Evolutionary conservation across 306 rosid genomes (phyloP), one percentile per base, ranked within the genome.

Genomic region (Castanea sativa): DNA sequence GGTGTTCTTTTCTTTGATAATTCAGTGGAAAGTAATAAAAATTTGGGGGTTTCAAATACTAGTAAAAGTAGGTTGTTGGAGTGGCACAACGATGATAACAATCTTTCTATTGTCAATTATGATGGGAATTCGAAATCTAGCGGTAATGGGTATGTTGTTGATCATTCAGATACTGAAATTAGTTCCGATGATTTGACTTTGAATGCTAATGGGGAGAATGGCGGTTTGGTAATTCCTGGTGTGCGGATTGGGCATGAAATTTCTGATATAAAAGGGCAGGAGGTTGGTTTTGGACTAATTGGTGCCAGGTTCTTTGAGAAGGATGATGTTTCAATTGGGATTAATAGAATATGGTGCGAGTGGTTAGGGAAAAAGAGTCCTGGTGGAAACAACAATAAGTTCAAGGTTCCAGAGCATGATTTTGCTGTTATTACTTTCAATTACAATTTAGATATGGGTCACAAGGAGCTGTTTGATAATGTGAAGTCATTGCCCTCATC

Each of bases 311-410:
- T 92, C 82, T 73, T 30, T 57, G 90, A 90, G 84, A 89, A 87
- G 71, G 88, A 76, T 76, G 73, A 73, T 19, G 32, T 84, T 3
- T 82, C 69, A 25, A 79, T 25, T 83, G 91, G 88, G 55, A 78
- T 91, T 71, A 82, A 83, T 81, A 87, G 97, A 79, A 85, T 94
- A 70, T 94, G 99, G 99, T 94, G 99, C 29, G 97, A 94, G 83
- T 94, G 99, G 99, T 80, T 92, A 76, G 98, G 97, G 61, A 77
- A 83, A 78, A 82, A 73, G 71, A 33, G 53, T 65, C n/a, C 41
- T 23, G 87, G 13, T 23, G 87, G 15, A 61, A 76, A 78, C 45
- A 86, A 77, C 27, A 77, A 80, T 61, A 73, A 65, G 19, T 20
- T 33, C 35, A 77, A 80, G 76, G 82, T 86, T 83, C 87, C 89